Evolutionary conservation across 768 basidiomycete genomes (phyloP).

Genomic region (Amanita jacksonii): DNA sequence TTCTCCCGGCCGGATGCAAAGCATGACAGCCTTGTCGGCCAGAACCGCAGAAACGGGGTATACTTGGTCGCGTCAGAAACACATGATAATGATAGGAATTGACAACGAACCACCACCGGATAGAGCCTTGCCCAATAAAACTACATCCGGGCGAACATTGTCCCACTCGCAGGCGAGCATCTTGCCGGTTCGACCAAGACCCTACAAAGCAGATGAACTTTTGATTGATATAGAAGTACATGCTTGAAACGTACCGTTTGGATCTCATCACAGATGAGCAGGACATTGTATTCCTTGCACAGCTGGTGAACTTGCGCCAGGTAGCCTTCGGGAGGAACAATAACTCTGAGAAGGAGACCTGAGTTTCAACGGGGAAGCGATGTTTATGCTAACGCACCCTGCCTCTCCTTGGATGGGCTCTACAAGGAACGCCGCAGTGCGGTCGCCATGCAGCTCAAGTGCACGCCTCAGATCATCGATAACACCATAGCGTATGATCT

Average conservation of each 20-base stretch:
- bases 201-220: constrained; percentile 31
- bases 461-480: constrained; percentile 77
- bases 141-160: constrained; percentile 79
- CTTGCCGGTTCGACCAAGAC: constrained; percentile 88
- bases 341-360: constrained; percentile 45
- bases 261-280: constrained; percentile 98
- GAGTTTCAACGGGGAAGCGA: constrained; percentile 2
- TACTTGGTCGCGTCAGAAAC: constrained; percentile 32
- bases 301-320: constrained; percentile 65
- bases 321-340: constrained; percentile 87
- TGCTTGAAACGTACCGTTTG: constrained; percentile 58
- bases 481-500: constrained; percentile 75
- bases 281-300: constrained; percentile 87
- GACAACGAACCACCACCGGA: constrained; percentile 76
- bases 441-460: constrained; percentile 67
- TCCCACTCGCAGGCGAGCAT: constrained; percentile 90
- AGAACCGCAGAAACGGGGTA: constrained; percentile 97
- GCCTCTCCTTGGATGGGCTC: constrained; percentile 99
- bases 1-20: constrained; percentile 89
- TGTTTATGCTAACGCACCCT: constrained; percentile 44
- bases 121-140: constrained; percentile 92
- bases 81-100: constrained; percentile 1
- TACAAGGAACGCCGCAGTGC: constrained; percentile 87
- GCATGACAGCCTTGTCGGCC: constrained; percentile 86
- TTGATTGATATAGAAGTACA: constrained; percentile 4